A percentile compares a stretch with the other conserved stretches of the same genome.
Evolutionary conservation across 495 filamentous ascomycete genomes (phyloP).

Genomic region (Xylaria curta): DNA sequence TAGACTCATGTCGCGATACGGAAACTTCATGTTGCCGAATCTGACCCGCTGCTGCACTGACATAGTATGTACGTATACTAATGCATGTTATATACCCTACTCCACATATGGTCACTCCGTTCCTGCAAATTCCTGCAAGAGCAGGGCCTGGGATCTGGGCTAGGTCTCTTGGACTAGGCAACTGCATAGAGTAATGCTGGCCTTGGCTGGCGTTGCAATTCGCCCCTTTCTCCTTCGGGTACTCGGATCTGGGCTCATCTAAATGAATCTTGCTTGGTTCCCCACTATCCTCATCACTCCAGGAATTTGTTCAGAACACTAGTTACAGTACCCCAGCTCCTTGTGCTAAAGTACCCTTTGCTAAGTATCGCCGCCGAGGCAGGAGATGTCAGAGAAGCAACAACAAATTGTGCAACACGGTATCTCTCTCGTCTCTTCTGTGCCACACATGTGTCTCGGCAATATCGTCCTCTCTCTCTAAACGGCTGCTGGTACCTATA

Average conservation of each 20-base stretch:
- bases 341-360: neutral
- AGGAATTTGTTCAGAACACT: neutral
- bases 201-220: neutral
- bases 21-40: neutral
- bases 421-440: neutral
- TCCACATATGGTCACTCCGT: neutral
- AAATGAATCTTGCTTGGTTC: neutral
- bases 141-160: neutral
- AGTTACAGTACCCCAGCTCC: neutral
- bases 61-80: neutral
- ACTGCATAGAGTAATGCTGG: neutral
- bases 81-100: neutral
- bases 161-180: neutral
- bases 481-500: neutral
- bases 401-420: neutral
- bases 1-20: too few species aligned
- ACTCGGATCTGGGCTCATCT: conserved; percentile 18
- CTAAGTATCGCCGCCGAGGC: neutral
- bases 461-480: neutral
- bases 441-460: neutral
- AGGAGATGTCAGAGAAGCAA: neutral
- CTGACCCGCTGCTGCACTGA: neutral
- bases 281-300: neutral
- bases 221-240: conserved; percentile 14
- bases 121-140: conserved; percentile 9